Evolutionary conservation across 352 stramenopile species (phyloP).

Genomic region (Phytophthora cryptogea): DNA sequence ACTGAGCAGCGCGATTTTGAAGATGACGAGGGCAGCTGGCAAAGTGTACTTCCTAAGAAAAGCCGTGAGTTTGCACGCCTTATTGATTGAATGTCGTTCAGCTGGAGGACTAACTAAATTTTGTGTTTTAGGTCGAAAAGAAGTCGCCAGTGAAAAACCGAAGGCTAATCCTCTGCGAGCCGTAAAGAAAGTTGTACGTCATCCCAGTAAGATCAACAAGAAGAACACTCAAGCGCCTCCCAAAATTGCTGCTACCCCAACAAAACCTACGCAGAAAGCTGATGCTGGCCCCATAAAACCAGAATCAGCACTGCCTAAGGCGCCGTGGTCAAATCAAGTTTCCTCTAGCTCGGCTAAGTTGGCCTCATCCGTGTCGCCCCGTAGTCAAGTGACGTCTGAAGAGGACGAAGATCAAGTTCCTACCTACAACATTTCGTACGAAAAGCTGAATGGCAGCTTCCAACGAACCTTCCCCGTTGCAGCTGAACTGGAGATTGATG

Average conservation of each 20-base stretch:
- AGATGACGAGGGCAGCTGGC: conserved; percentile 24
- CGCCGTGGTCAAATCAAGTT: conserved; percentile 14
- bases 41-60: conserved; percentile 35
- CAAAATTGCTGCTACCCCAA: not conserved
- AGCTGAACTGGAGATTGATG: conserved; percentile 69
- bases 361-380: conserved; percentile 7
- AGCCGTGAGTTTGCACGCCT: conserved; percentile 27
- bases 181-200: conserved; percentile 10
- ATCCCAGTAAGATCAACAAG: conserved; percentile 3
- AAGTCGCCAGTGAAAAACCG: conserved; percentile 9
- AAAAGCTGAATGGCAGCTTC: conserved; percentile 58
- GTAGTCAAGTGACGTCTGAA: conserved; percentile 22
- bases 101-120: not conserved
- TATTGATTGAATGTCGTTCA: not conserved
- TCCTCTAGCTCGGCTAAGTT: conserved; percentile 4
- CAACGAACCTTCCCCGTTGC: conserved; percentile 72
- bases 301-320: not conserved
- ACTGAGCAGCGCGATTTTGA: conserved; percentile 4
- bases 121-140: conserved; percentile 32
- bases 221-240: conserved; percentile 6
- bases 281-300: not conserved
- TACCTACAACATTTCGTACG: conserved; percentile 40
- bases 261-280: conserved; percentile 5
- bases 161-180: conserved; percentile 1
- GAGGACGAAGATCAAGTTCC: conserved; percentile 17